Base-by-base conservation (phyloP, 75 land plant genomes). In the Adiantum capillusveneris region DNA sequence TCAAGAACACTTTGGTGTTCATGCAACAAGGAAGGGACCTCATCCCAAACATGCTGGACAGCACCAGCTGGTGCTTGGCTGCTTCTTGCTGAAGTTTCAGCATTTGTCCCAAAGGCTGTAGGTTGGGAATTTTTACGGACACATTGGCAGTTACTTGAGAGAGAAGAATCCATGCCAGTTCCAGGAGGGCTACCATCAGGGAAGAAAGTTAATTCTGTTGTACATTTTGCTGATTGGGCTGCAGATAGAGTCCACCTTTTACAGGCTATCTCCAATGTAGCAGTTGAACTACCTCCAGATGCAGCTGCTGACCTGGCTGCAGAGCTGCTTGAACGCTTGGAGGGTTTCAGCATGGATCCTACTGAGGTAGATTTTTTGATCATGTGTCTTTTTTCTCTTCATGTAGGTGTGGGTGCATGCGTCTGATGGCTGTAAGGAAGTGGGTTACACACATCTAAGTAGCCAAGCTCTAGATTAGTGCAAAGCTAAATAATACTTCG, bases 51-150 rank as follows among this genome's bases (percentile, higher is more conserved):
- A 29, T 74, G 65, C 29, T 78, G 81, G 81, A 77, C 74, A 46
- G 87, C 86, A n/a, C 85, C 88, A 34, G 63, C 67, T 59, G 96
- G 96, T 43, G 78, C 96, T 29, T 90, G 96, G 96, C 50, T 84
- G 65, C 80, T 90, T 58, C 85, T 90, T 25, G 76, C 92, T 21
- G 88, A 86, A 62, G 75, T 90, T 43, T 90, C 96, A 24, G 62
- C 49, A 12, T 86, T 75, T 60, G 72, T 82, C 46, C 77, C 92
- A 21, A 81, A 87, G 69, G 74, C 84, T 17, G 70, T 90, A 1
- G 74, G 71, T 28, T 90, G 91, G 96, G 70, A 66, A 37, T 90
- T 90, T 58, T 71, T 90, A 30, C 73, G 74, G 34, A 90, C 75
- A 31, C 87, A 90, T 62, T 90, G 96, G 96, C 66, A 76, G 63